These are phyloP conservation scores for Xylariales sp. DNA, from an alignment of 2,329 filamentous ascomycete species.

Conservation along the genomic window DNA sequence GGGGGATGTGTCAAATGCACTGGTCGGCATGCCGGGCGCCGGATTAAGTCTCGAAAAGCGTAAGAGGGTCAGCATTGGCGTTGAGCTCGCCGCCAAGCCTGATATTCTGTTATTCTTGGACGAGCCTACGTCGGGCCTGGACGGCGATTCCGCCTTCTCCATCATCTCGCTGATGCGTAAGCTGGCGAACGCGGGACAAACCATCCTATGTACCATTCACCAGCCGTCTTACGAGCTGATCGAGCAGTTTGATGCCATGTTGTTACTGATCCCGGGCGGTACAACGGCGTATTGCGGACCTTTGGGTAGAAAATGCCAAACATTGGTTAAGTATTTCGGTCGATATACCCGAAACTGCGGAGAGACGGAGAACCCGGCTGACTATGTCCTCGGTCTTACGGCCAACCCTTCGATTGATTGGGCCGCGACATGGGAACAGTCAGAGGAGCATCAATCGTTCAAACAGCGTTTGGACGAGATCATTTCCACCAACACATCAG, in stretches of 20 bases:
- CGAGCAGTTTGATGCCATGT: constrained; percentile 50
- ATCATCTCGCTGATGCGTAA: constrained; percentile 59
- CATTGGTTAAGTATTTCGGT: constrained; percentile 48
- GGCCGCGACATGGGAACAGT: constrained; percentile 51
- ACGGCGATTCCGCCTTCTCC: constrained; percentile 54
- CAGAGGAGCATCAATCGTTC: constrained; percentile 49
- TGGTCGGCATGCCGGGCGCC: constrained; percentile 57
- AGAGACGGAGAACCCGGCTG: constrained; percentile 45
- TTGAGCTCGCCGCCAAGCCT: constrained; percentile 53
- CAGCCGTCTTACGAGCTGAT: constrained; percentile 54
- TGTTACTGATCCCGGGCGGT: constrained; percentile 50
- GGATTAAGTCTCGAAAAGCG: constrained; percentile 59
- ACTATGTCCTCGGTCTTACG: constrained; percentile 52
- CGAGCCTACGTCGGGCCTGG: constrained; percentile 55
- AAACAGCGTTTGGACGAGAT: constrained; percentile 61
- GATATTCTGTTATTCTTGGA: constrained; percentile 60
- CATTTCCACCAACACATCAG: constrained; percentile 30
- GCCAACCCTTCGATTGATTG: constrained; percentile 57
- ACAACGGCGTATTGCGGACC: constrained; percentile 50
- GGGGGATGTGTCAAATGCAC: constrained; percentile 59
- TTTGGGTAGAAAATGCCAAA: constrained; percentile 43
- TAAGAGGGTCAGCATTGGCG: constrained; percentile 52
- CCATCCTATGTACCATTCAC: too few species aligned
- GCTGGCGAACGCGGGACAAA: constrained; percentile 54
- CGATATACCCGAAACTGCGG: constrained; percentile 42